These are phyloP conservation scores for Acer yangbiense DNA, from an alignment of 345 rosid species.

Conservation along the genomic window DNA sequence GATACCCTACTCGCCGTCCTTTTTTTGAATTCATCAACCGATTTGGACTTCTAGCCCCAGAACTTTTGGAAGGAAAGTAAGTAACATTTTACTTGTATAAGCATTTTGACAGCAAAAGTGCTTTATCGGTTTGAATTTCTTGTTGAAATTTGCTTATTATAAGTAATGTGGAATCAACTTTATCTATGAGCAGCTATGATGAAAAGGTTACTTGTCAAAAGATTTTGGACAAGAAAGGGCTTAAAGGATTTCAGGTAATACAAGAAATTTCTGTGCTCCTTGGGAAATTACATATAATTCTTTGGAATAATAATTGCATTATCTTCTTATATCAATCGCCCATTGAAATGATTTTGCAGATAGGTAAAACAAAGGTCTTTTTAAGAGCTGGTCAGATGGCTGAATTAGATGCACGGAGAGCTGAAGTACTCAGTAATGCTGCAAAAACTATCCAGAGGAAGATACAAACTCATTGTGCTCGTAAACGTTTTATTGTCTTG, in stretches of 20 bases:
- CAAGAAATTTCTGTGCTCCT: slow-evolving; percentile 15
- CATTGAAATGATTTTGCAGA: slow-evolving; percentile 49
- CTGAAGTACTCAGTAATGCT: slow-evolving; percentile 76
- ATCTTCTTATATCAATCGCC: neutral
- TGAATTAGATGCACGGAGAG: slow-evolving; percentile 85
- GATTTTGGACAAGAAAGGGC: slow-evolving; percentile 84
- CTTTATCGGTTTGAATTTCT: slow-evolving; percentile 7
- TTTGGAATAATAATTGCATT: neutral
- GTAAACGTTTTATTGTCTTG: slow-evolving; percentile 68
- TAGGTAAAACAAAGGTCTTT: slow-evolving; percentile 95
- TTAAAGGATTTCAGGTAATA: slow-evolving; percentile 88
- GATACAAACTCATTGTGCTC: slow-evolving; percentile 67
- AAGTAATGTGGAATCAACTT: neutral
- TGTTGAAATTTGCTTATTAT: slow-evolving; percentile 7
- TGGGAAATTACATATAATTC: slow-evolving; percentile 7
- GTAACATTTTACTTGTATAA: slow-evolving; percentile 23
- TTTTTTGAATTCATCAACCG: slow-evolving; percentile 91
- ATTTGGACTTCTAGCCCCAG: slow-evolving; percentile 80
- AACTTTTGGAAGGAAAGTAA: slow-evolving; percentile 81
- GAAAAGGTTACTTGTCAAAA: slow-evolving; percentile 72
- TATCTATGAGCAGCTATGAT: slow-evolving; percentile 58
- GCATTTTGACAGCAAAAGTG: slow-evolving; percentile 2
- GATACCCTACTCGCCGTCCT: slow-evolving; percentile 92
- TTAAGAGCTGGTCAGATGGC: slow-evolving; percentile 99
- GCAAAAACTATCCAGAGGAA: slow-evolving; percentile 86